Evolutionary conservation across 129 eudicot species (phyloP).

Genomic region (Oenanthe sinensis): DNA sequence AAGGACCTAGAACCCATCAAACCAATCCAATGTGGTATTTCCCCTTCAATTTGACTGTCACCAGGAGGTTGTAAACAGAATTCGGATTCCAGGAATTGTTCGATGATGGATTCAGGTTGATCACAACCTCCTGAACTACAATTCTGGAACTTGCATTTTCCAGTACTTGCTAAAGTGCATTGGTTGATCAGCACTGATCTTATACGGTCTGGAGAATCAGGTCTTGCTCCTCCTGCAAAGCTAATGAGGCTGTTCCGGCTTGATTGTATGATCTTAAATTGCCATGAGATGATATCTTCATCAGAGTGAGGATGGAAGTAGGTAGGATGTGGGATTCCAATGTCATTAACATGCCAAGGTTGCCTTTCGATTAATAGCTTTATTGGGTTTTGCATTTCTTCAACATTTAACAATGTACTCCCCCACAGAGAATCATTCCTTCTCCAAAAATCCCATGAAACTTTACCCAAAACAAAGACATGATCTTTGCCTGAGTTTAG

Average conservation of each 20-base stretch:
- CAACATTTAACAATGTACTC: constrained; percentile 53
- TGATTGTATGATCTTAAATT: constrained; percentile 39
- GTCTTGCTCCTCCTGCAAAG: constrained; percentile 71
- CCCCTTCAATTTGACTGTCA: too few relatives aligned
- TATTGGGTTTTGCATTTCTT: constrained; percentile 62
- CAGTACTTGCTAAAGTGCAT: constrained; percentile 33
- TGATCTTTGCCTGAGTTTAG: constrained; percentile 61
- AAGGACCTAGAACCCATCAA: too few relatives aligned
- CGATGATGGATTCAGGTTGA: constrained; percentile 37
- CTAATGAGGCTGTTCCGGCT: constrained; percentile 37
- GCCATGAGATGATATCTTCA: constrained; percentile 84
- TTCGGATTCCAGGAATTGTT: constrained; percentile 60
- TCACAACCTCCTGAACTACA: constrained; percentile 45
- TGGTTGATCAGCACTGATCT: constrained; percentile 60
- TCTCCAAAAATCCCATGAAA: constrained; percentile 85
- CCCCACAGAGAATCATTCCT: constrained; percentile 47
- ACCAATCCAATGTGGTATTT: too few relatives aligned
- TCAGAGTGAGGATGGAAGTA: constrained; percentile 75
- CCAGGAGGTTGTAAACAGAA: constrained; percentile 90
- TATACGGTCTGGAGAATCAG: constrained; percentile 37
- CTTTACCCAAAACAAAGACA: constrained; percentile 69
- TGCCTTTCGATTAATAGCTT: constrained; percentile 75
- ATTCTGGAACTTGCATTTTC: constrained; percentile 42
- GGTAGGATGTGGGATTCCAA: constrained; percentile 85
- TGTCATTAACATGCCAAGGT: constrained; percentile 82